A percentile compares a stretch with the other conserved stretches of the same genome.
phyloP scores from a whole-genome alignment of 768 basidiomycete species.

The Tremella mesenterica region DNA sequence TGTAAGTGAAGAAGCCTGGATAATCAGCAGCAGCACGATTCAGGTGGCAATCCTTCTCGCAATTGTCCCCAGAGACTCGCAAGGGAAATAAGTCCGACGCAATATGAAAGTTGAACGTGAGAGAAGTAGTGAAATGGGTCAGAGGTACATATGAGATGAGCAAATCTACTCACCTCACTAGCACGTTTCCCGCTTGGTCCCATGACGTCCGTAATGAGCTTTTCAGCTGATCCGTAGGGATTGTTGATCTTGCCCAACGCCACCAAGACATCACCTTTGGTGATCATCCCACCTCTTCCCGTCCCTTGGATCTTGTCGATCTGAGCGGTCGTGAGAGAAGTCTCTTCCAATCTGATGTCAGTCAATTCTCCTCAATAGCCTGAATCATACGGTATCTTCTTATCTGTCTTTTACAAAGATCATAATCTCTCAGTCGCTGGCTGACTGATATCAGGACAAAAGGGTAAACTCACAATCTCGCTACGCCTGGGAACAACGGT shows the following conservation, averaged over 20 bases:
- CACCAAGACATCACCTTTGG: constrained; percentile 87
- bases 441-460: not conserved
- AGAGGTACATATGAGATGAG: no score
- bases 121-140: no score
- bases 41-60: no score
- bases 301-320: constrained; percentile 69
- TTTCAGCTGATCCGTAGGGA: constrained; percentile 40
- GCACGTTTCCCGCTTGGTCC: constrained; percentile 33
- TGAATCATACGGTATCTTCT: no score
- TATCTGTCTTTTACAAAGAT: no score
- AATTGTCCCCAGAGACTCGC: no score
- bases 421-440: not conserved
- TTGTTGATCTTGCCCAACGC: constrained; percentile 66
- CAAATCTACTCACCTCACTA: constrained; percentile 23
- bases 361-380: not conserved
- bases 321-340: constrained; percentile 29
- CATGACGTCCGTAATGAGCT: constrained; percentile 28
- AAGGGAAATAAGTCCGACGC: no score
- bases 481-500: constrained; percentile 80
- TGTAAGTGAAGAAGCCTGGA: constrained; percentile 13
- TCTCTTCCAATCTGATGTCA: constrained; percentile 29
- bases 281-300: constrained; percentile 84
- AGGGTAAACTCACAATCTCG: constrained; percentile 51
- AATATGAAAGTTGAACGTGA: no score
- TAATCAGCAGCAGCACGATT: not conserved